Base-by-base conservation (phyloP, 495 filamentous ascomycete species). In the Thozetella sp. region DNA sequence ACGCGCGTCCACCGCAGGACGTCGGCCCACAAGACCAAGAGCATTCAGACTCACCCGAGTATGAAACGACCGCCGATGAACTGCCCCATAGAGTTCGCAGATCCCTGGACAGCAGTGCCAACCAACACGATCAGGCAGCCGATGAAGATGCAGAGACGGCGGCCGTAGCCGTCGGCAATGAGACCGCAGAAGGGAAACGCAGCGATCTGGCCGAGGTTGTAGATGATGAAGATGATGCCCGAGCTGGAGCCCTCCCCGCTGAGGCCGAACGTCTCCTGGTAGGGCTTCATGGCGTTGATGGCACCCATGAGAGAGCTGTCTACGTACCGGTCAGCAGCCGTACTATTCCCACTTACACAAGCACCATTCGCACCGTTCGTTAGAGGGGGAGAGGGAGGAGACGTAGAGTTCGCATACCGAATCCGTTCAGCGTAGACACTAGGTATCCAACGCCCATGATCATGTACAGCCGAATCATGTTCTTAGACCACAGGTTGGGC, bases 51-150 rank as follows among this genome's bases (percentile, higher is more conserved):
- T 48, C n/a, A 48, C 43, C 43, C 86, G 10, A 87, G 73, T 15
- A 86, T 51, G 69, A 87, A 86, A 2, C 84, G 78, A 26, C 84
- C 83, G n/a, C 72, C 81, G 67, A 86, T 80, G 64, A 86, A 84
- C 37, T 76, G 77, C 15, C 66, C 72, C 10, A 79, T 55, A 25
- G 67, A 74, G 53, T 72, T 65, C 30, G 74, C 72, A 4, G 80
- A 67, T 0, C 75, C 80, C 65, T 85, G 80, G 22, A 86, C 62
- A 55, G 69, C 65, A 17, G 83, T 83, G 22, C 86, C 86, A 46
- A 86, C 56, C 45, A 86, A 67, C 54, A 87, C 80, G 55, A 85
- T 73, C 20, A 72, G 46, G 40, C 75, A 76, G 17, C 86, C 85
- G 46, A 84, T 71, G 51, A 82, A 79, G 63, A 89, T 88, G 30